These are phyloP conservation scores for Lepiota brunneoincarnata DNA, from an alignment of 768 basidiomycete genomes.

Conservation along the genomic window DNA sequence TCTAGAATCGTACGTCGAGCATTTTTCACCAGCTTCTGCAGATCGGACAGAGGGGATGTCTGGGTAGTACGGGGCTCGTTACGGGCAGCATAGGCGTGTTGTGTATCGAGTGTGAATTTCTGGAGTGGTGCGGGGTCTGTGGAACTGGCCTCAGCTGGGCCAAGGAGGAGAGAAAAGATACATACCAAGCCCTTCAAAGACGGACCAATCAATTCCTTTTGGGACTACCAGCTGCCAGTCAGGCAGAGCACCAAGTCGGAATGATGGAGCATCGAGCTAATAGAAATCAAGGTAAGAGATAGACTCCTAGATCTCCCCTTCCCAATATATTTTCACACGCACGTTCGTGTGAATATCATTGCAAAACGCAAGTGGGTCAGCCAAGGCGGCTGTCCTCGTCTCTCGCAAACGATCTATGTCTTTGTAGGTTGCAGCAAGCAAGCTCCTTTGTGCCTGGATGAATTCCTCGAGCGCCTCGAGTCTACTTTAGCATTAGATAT, in stretches of 20 bases:
- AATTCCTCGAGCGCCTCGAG: conserved; percentile 67
- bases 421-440: conserved; percentile 57
- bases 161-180: conserved; percentile 7
- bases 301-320: conserved; percentile 2
- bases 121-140: conserved; percentile 56
- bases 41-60: conserved; percentile 45
- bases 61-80: conserved; percentile 36
- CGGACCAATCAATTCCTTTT: conserved; percentile 58
- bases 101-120: conserved; percentile 37
- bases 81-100: conserved; percentile 31
- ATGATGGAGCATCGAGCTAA: conserved; percentile 27
- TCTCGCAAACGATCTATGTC: conserved; percentile 58
- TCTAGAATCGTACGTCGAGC: conserved; percentile 51
- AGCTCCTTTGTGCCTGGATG: conserved; percentile 55
- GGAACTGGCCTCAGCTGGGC: not conserved
- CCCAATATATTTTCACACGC: conserved; percentile 7
- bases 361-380: conserved; percentile 30
- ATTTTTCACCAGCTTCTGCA: conserved; percentile 56
- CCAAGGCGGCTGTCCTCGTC: conserved; percentile 37
- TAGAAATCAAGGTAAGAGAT: not conserved
- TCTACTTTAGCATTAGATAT: conserved; percentile 25
- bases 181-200: conserved; percentile 56
- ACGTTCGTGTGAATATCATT: conserved; percentile 34
- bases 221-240: conserved; percentile 44
- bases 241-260: conserved; percentile 43